These are phyloP conservation scores for Yamadazyma laniorum DNA, from an alignment of 805 yeast genomes.

Conservation along the genomic window DNA sequence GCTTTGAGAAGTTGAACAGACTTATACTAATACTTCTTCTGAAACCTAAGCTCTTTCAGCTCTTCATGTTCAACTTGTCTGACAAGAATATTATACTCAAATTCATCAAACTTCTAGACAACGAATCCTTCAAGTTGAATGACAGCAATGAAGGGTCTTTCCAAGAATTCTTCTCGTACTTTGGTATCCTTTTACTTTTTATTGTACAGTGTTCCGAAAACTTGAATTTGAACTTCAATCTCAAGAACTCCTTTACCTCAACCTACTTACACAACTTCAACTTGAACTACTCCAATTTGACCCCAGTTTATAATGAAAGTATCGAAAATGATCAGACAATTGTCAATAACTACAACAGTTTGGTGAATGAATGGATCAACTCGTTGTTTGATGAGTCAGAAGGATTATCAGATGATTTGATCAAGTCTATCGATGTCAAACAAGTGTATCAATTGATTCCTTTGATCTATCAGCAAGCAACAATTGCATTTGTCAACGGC, in stretches of 20 bases:
- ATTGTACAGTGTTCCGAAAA: constrained; percentile 6
- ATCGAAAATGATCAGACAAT: constrained; percentile 29
- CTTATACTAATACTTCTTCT: constrained; percentile 51
- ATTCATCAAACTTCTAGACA: constrained; percentile 53
- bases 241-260: constrained; percentile 30
- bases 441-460: constrained; percentile 73
- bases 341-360: constrained; percentile 30
- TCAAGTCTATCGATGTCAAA: constrained; percentile 61
- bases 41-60: constrained; percentile 37
- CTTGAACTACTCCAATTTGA: constrained; percentile 30
- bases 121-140: constrained; percentile 33
- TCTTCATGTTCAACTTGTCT: constrained; percentile 42
- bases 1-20: constrained; percentile 38
- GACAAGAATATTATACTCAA: constrained; percentile 42
- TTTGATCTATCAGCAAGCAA: constrained; percentile 67
- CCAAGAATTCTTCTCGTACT: constrained; percentile 67
- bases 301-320: constrained; percentile 16
- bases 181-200: constrained; percentile 55
- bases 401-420: constrained; percentile 82
- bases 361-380: constrained; percentile 64
- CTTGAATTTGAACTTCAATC: constrained; percentile 22
- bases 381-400: constrained; percentile 72
- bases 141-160: constrained; percentile 54
- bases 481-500: constrained; percentile 55
- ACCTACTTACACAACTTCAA: constrained; percentile 35